phyloP scores from a whole-genome alignment of 2,329 filamentous ascomycete genomes.

The Cercospora canescens region DNA sequence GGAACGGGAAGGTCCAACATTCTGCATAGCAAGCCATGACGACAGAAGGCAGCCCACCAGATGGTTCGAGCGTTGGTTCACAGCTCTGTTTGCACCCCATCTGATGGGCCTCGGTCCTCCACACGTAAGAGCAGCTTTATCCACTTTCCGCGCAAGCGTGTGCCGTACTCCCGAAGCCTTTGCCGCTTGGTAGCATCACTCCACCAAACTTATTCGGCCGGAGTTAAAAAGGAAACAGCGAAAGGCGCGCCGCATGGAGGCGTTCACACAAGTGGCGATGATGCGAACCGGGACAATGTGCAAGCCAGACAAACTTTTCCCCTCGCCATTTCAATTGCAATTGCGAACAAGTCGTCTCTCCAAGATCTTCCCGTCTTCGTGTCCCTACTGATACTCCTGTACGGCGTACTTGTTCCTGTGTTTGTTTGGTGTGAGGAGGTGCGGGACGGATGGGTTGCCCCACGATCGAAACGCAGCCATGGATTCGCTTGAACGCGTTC shows the following conservation, averaged over 20 bases:
- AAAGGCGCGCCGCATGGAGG: not conserved
- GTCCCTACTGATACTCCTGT: not conserved
- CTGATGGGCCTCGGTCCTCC: not conserved
- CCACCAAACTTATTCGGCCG: not conserved
- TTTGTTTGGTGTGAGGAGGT: not conserved
- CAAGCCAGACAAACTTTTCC: not conserved
- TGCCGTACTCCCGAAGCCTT: not conserved
- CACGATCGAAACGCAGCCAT: not conserved
- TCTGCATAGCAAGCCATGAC: not conserved
- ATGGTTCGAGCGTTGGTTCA: not conserved
- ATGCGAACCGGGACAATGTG: not conserved
- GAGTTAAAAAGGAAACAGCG: not conserved
- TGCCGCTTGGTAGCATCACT: not conserved
- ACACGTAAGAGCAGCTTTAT: not conserved
- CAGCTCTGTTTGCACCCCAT: not conserved
- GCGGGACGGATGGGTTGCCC: not conserved
- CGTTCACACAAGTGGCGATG: not conserved
- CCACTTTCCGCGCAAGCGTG: not conserved
- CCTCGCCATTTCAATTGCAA: not conserved
- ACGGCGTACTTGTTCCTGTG: not conserved
- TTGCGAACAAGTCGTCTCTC: not conserved
- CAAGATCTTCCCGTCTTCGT: not conserved
- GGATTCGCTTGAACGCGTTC: slow-evolving; percentile 43
- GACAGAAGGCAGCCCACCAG: not conserved
- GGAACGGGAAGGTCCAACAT: too few species aligned